Base-by-base conservation (phyloP, 1,284 basidiomycete genomes). In the Malassezia obtusa region DNA sequence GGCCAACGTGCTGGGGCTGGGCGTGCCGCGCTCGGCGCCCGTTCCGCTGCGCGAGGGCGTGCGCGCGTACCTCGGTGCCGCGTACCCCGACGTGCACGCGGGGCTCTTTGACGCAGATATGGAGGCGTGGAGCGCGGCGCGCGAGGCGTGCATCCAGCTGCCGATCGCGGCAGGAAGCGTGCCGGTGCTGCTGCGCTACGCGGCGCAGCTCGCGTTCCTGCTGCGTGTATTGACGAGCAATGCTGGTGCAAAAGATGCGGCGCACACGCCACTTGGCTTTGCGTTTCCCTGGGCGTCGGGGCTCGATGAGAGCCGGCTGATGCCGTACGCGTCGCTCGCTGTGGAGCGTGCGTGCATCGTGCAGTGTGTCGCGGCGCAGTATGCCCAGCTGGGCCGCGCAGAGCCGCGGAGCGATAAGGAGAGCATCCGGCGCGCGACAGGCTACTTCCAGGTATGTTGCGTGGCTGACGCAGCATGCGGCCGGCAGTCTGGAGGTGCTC, bases 101-200 rank as follows among this genome's bases (percentile, higher is more conserved):
- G 87, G 90, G 64, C 83, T 84, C n/a, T 91, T 90, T 77, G 83
- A 79, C 71, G 78, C 79, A 64, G 90, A 95, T 73, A 82, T 91
- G 45, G 79, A 79, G 9, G 75, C 76, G 25, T 87, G 90, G 80
- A 81, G 83, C 46, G 71, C 76, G 4, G 77, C 91, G 49, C 79
- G 90, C 31, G 81, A 68, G 24, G 44, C 54, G n/a, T 48, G 61
- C 39, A n/a, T 47, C 31, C 80, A 47, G 79, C 77, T 83, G 4
- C 87, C 87, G 37, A 64, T 72, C 2, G 77, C 78, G 58, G 67
- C 63, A 5, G 28, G 31, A 12, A 49, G 52, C 39, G 19, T 46
- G 4, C 19, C 19, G 6, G 14, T 2, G 8, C 10, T 33, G 1
- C 11, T 26, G 7, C 30, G 17, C 22, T 53, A 54, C 38, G 40